Evolutionary conservation across 2,329 filamentous ascomycete genomes (phyloP), one percentile per base, ranked within the genome.

Genomic region (Colletotrichum eleusines): DNA sequence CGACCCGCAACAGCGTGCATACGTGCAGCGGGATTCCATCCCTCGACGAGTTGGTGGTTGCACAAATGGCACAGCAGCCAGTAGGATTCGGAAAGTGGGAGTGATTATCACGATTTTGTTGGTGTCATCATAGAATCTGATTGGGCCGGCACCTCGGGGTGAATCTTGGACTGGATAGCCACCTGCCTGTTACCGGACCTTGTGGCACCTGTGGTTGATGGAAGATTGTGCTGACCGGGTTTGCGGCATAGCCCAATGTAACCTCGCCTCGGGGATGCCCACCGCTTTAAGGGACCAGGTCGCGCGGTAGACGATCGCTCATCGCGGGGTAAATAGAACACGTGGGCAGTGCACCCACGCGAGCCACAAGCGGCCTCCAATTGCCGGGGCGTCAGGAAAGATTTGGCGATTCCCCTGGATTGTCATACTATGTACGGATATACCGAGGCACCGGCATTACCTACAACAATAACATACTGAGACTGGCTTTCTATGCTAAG

Each of bases 241-340:
- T 16, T 3, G 7, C 16, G 57, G n/a, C 58, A 38, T 20, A 40
- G 23, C 9, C 9, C 16, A 8, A 26, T 5, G 68, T 71, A 51
- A 62, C 68, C 62, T 63, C 63, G 50, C 7, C 35, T 31, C 68
- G 68, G 68, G 5, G 42, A 11, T 38, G 14, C 40, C 35, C 51
- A 38, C 68, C 64, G 57, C 46, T 63, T 68, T n/a, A 18, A 46
- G 68, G 63, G 18, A 63, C 35, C 12, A 2, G 44, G 57, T 54
- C n/a, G 44, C 46, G 38, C 18, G 14, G 35, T 20, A 58, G 51
- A 46, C 38, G 31, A 51, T 38, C 35, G 35, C 63, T 46, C 51
- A 71, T 71, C 68, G 68, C 63, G 68, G 68, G 68, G 68, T 62
- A 68, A 46, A 40, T n/a, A 31, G 57, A 68, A 71, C 51, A 67